phyloP scores from a whole-genome alignment of 2,329 filamentous ascomycete species.

The Fusarium sambucinum region DNA sequence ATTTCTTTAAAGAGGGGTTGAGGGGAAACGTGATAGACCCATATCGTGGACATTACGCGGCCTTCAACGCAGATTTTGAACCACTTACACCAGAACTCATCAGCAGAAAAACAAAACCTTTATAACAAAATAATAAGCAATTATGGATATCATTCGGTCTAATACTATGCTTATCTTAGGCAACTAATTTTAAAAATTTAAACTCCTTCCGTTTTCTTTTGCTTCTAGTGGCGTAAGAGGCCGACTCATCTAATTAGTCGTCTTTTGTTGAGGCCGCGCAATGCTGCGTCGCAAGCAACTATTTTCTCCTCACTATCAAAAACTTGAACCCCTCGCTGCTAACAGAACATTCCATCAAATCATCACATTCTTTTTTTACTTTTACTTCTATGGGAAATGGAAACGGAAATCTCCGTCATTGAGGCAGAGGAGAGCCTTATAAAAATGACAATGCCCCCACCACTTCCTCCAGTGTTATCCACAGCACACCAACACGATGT shows the following conservation, averaged over 20 bases:
- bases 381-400: not conserved
- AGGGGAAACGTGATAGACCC: slow-evolving; percentile 21
- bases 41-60: slow-evolving; percentile 34
- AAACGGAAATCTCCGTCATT: slow-evolving; percentile 1
- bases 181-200: not conserved
- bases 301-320: slow-evolving; percentile 22
- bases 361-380: not conserved
- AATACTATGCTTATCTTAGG: not conserved
- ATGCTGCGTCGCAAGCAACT: slow-evolving; percentile 49
- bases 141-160: not conserved
- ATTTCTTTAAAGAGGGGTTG: slow-evolving; percentile 15
- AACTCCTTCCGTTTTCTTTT: not conserved
- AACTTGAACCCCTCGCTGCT: slow-evolving; percentile 18
- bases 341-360: not conserved
- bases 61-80: slow-evolving; percentile 20
- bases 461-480: slow-evolving; percentile 43
- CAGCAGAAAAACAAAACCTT: slow-evolving; percentile 2
- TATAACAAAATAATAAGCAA: not conserved
- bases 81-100: slow-evolving; percentile 19
- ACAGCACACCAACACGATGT: slow-evolving; percentile 31
- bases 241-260: slow-evolving; percentile 44
- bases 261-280: slow-evolving; percentile 52
- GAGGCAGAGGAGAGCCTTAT: slow-evolving; percentile 14
- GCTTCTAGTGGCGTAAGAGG: slow-evolving; percentile 39
- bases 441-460: slow-evolving; percentile 44